These are phyloP conservation scores for Hanseniaspora hatyaiensis DNA, from an alignment of 805 yeast species.

Conservation along the genomic window DNA sequence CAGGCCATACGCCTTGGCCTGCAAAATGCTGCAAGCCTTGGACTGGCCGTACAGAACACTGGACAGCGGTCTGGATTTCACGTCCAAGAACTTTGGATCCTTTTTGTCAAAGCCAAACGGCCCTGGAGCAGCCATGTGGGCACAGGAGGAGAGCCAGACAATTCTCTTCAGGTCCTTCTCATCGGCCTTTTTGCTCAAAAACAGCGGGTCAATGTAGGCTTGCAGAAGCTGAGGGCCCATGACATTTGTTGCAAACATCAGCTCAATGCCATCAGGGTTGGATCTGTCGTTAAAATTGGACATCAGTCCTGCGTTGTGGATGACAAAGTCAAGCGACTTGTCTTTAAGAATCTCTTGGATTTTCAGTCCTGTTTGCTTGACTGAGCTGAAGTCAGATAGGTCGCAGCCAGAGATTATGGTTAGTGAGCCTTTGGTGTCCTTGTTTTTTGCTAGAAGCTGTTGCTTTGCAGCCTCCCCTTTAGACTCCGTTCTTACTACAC, in stretches of 20 bases:
- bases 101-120: slow-evolving; percentile 29
- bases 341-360: slow-evolving; percentile 19
- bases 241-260: slow-evolving; percentile 31
- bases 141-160: slow-evolving; percentile 33
- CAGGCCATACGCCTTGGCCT: slow-evolving; percentile 30
- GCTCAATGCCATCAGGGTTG: slow-evolving; percentile 30
- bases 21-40: slow-evolving; percentile 31
- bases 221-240: slow-evolving; percentile 33
- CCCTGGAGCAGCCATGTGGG: slow-evolving; percentile 25
- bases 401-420: slow-evolving; percentile 28
- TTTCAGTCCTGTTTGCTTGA: slow-evolving; percentile 26
- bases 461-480: slow-evolving; percentile 30
- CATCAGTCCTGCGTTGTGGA: slow-evolving; percentile 34
- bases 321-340: slow-evolving; percentile 26
- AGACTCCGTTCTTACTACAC: slow-evolving; percentile 29
- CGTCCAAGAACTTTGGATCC: slow-evolving; percentile 24
- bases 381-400: slow-evolving; percentile 31
- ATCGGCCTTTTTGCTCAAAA: slow-evolving; percentile 23
- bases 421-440: slow-evolving; percentile 24
- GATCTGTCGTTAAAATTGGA: slow-evolving; percentile 23
- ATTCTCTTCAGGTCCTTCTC: slow-evolving; percentile 28
- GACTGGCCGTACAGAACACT: slow-evolving; percentile 30
- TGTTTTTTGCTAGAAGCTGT: slow-evolving; percentile 21
- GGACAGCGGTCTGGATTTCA: slow-evolving; percentile 20
- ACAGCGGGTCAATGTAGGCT: slow-evolving; percentile 30